Percentiles rank a stretch among this genome's conserved stretches.
phyloP scores from a whole-genome alignment of 371 early-diverging fungal species.

The Actinomortierella wolfii region DNA sequence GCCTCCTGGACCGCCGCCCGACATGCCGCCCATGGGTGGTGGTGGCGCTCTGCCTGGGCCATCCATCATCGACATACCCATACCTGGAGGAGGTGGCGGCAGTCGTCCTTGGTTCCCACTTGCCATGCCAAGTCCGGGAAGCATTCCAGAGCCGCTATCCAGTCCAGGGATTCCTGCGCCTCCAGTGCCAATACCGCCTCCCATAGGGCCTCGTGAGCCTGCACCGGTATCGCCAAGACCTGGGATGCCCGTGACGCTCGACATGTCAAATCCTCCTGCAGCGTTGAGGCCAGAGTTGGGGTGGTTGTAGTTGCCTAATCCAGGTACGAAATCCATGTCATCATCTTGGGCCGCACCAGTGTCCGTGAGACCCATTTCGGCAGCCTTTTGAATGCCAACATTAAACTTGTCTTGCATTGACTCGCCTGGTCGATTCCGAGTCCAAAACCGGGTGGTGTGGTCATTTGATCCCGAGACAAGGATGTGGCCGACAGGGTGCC shows the following conservation, averaged over 20 bases:
- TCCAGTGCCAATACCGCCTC: conserved; percentile 22
- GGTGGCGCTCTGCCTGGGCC: conserved; percentile 2
- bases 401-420: conserved; percentile 61
- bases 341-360: conserved; percentile 53
- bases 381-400: conserved; percentile 58
- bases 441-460: conserved; percentile 99
- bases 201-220: conserved; percentile 5
- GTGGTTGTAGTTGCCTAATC: conserved; percentile 49
- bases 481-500: conserved; percentile 99
- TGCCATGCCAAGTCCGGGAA: conserved; percentile 24
- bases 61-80: conserved; percentile 7
- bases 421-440: conserved; percentile 94
- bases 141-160: conserved; percentile 16
- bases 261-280: conserved; percentile 27
- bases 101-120: background rate
- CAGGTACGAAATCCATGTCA: conserved; percentile 41
- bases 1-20: too few relatives aligned
- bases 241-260: conserved; percentile 31
- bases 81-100: conserved; percentile 8
- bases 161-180: conserved; percentile 22
- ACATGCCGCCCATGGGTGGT: background rate
- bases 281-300: conserved; percentile 42
- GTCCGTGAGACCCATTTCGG: conserved; percentile 50
- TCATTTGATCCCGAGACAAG: conserved; percentile 98
- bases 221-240: conserved; percentile 15